A percentile compares a stretch with the other conserved stretches of the same genome.
Conservation (phyloP, 2,329 filamentous ascomycete species). For the Exophiala calicioides region DNA sequence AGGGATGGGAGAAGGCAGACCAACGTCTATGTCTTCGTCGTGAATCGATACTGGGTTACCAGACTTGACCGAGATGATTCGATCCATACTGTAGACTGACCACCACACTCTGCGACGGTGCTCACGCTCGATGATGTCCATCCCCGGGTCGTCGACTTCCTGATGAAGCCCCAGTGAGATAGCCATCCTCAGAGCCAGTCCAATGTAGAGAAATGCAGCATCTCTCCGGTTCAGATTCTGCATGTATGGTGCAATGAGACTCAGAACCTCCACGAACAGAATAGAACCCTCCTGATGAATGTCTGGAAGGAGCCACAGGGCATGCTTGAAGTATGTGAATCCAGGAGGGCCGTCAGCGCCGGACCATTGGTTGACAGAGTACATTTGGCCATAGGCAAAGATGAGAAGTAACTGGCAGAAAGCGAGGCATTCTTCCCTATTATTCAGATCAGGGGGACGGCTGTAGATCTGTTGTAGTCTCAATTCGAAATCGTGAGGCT, state of each 20-base stretch:
- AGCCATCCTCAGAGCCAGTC: constrained; percentile 58
- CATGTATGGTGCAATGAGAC: constrained; percentile 59
- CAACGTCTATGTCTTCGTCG: constrained; percentile 56
- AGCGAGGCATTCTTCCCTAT: constrained; percentile 51
- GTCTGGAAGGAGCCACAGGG: constrained; percentile 55
- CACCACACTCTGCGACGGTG: constrained; percentile 58
- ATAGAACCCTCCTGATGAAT: constrained; percentile 58
- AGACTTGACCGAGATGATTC: constrained; percentile 55
- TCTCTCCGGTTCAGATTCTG: constrained; percentile 59
- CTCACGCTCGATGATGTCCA: constrained; percentile 49
- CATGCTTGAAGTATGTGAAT: constrained; percentile 57
- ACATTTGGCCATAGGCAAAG: constrained; percentile 58
- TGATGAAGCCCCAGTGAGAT: constrained; percentile 59
- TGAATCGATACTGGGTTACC: constrained; percentile 58
- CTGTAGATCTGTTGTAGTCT: constrained; percentile 49
- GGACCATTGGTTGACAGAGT: constrained; percentile 59
- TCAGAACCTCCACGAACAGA: constrained; percentile 57
- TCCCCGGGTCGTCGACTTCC: constrained; percentile 45
- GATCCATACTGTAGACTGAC: constrained; percentile 59
- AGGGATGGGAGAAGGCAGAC: constrained; percentile 37
- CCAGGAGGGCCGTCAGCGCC: constrained; percentile 56
- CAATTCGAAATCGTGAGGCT: constrained; percentile 50
- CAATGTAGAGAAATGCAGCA: constrained; percentile 57
- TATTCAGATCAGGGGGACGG: constrained; percentile 44
- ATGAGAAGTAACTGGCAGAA: constrained; percentile 57